Percentiles rank a stretch among this genome's conserved stretches.
Evolutionary conservation across 2,329 filamentous ascomycete genomes (phyloP).

Genomic region (Endocalyx cinctus): DNA sequence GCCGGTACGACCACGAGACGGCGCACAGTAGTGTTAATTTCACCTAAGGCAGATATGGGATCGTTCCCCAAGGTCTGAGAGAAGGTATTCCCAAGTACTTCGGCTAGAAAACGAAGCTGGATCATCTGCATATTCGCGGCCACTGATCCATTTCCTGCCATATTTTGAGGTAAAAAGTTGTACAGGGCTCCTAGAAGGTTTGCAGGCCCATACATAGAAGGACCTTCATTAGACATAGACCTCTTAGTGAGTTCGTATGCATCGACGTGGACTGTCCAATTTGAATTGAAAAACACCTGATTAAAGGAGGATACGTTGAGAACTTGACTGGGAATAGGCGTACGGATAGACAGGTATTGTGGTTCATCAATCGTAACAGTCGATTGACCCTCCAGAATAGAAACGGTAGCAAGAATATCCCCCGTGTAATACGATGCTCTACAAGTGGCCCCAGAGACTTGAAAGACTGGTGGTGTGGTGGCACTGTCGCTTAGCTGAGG

Average conservation of each 20-base stretch:
- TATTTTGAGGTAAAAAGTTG: slow-evolving; percentile 4
- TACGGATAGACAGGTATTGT: slow-evolving; percentile 6
- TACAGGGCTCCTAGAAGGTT: slow-evolving; percentile 6
- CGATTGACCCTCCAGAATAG: slow-evolving; percentile 3
- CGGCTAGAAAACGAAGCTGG: slow-evolving; percentile 9
- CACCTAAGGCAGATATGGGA: background rate
- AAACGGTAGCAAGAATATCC: slow-evolving; percentile 4
- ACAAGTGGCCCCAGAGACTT: slow-evolving; percentile 7
- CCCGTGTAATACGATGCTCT: slow-evolving; percentile 7
- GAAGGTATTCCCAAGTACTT: slow-evolving; percentile 7
- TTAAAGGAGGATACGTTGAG: slow-evolving; percentile 7
- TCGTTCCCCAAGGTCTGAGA: too few relatives aligned
- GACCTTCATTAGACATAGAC: too few relatives aligned
- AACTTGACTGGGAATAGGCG: slow-evolving; percentile 2
- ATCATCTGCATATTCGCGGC: slow-evolving; percentile 3
- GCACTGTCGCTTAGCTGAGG: too few relatives aligned
- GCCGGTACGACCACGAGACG: slow-evolving; percentile 10
- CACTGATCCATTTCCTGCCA: slow-evolving; percentile 2
- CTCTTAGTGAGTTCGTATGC: background rate
- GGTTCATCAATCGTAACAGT: slow-evolving; percentile 6
- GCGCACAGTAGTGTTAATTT: slow-evolving; percentile 2
- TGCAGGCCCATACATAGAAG: too few relatives aligned
- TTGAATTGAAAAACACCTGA: slow-evolving; percentile 6
- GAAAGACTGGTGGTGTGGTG: too few relatives aligned
- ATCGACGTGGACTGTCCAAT: slow-evolving; percentile 8